A percentile compares a stretch with the other conserved stretches of the same genome.
These are phyloP conservation scores for Durusdinium trenchii DNA, from an alignment of 73 alveolate genomes.

Conservation along the genomic window DNA sequence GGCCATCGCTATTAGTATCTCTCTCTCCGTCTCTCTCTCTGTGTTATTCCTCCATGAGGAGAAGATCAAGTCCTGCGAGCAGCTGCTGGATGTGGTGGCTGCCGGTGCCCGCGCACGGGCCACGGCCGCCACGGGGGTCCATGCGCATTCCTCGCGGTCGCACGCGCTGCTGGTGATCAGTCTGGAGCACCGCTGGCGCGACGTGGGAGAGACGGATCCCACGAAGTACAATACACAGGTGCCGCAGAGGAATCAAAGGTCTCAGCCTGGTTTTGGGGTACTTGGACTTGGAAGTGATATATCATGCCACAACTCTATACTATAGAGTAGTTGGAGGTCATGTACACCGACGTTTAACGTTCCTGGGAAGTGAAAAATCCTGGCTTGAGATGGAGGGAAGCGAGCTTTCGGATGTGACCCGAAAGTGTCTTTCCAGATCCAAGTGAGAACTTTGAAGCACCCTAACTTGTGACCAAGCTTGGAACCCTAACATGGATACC, in stretches of 20 bases:
- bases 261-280: background rate
- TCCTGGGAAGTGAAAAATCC: background rate
- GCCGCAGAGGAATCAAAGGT: background rate
- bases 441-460: too few species aligned
- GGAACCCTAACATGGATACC: too few species aligned
- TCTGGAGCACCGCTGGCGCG: conserved; percentile 94
- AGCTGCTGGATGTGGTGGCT: conserved; percentile 60
- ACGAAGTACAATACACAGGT: conserved; percentile 26
- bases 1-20: too few species aligned
- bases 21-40: too few species aligned
- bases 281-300: background rate
- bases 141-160: conserved; percentile 93
- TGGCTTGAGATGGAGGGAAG: too few species aligned
- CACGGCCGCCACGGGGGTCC: conserved; percentile 95
- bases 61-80: conserved; percentile 80
- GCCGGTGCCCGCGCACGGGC: conserved; percentile 90
- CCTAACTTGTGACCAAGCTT: too few species aligned
- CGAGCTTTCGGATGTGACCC: too few species aligned
- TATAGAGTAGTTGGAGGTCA: background rate
- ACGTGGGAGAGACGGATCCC: conserved; percentile 76
- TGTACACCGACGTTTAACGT: background rate
- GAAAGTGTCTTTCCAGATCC: too few species aligned
- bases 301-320: background rate
- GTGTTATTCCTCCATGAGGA: conserved; percentile 43
- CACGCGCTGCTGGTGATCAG: conserved; percentile 71